Conservation (phyloP, 768 basidiomycete species). For the Kwoniella sp. region DNA sequence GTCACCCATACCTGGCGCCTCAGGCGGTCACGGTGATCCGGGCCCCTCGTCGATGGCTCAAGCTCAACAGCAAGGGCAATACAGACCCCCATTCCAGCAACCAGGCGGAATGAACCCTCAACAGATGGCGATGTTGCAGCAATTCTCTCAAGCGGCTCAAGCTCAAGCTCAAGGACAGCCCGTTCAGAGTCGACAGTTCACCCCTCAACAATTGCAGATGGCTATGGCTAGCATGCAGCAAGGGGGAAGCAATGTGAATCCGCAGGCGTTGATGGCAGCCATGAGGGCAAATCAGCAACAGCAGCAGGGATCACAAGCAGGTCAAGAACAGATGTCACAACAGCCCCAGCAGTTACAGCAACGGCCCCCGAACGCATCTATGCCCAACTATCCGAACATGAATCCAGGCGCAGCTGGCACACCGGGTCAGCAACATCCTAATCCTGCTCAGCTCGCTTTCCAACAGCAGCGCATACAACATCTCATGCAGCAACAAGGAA, state of each 20-base stretch:
- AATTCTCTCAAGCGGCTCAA: conserved; percentile 33
- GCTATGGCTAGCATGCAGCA: conserved; percentile 32
- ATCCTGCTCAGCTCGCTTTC: conserved; percentile 4
- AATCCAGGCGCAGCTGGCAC: conserved; percentile 19
- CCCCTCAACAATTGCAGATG: conserved; percentile 38
- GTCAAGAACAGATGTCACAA: conserved; percentile 22
- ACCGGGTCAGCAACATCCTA: conserved; percentile 17
- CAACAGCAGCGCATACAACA: conserved; percentile 19
- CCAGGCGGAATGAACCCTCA: conserved; percentile 27
- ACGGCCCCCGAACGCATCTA: not conserved
- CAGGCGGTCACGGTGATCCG: conserved; percentile 30
- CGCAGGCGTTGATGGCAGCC: conserved; percentile 27
- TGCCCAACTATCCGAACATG: not conserved
- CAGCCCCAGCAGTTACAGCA: conserved; percentile 11
- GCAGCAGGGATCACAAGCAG: conserved; percentile 13
- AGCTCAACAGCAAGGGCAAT: conserved; percentile 21
- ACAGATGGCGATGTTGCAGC: conserved; percentile 37
- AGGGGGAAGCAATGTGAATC: conserved; percentile 19
- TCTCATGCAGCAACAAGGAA: conserved; percentile 24
- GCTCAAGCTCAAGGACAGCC: conserved; percentile 14
- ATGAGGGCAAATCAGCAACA: conserved; percentile 25
- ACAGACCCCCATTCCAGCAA: conserved; percentile 25
- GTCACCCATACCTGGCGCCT: conserved; percentile 29
- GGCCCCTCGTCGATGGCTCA: conserved; percentile 35
- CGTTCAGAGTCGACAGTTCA: conserved; percentile 19